Conservation (phyloP, 441 rosid genomes). For the Metrosideros polymorpha region DNA sequence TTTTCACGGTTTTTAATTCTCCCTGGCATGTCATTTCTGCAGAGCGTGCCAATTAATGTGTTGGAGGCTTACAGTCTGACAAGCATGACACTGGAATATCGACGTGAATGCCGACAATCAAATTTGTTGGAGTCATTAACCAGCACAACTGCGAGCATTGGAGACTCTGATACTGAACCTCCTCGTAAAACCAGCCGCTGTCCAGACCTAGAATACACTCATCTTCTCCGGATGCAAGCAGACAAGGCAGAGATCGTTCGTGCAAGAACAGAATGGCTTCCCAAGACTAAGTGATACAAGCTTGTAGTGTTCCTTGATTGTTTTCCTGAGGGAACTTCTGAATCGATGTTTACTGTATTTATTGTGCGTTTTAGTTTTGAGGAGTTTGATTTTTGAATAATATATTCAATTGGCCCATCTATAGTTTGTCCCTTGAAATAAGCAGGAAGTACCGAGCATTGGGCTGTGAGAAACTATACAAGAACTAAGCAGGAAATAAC, state of each 20-base stretch:
- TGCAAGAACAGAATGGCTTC: constrained; percentile 40
- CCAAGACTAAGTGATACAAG: constrained; percentile 10
- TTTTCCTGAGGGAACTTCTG: neutral
- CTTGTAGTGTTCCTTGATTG: neutral
- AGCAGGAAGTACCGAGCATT: neutral
- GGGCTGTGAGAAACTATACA: neutral
- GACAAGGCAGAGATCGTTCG: constrained; percentile 43
- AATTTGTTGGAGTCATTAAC: constrained; percentile 38
- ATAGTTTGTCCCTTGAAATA: neutral
- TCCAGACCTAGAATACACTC: constrained; percentile 32
- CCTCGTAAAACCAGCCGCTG: neutral
- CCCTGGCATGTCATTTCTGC: neutral
- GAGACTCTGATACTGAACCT: constrained; percentile 1
- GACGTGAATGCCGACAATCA: constrained; percentile 36
- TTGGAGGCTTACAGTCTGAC: constrained; percentile 25
- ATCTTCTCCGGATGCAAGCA: constrained; percentile 36
- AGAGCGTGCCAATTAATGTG: constrained; percentile 39
- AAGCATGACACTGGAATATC: constrained; percentile 44
- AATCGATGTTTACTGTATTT: neutral
- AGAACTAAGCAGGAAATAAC: too few species aligned
- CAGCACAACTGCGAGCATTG: constrained; percentile 7
- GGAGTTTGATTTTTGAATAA: neutral
- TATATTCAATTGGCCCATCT: neutral
- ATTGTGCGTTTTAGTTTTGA: neutral
- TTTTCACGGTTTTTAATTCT: neutral